Evolutionary conservation across 305 asterid species (phyloP).

Genomic region (Nicotiana rustica): DNA sequence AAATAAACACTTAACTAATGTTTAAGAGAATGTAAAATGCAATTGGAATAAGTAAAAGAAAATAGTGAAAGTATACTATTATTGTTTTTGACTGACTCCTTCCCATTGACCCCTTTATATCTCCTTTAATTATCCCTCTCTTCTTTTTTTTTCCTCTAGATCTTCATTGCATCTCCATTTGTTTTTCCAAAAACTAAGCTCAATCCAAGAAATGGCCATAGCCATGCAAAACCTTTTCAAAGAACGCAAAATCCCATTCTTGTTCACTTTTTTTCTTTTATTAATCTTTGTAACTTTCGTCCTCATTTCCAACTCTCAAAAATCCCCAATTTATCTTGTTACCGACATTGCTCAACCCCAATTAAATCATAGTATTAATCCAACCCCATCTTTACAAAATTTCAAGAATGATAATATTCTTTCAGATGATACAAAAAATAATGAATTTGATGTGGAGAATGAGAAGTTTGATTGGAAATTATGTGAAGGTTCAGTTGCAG

Average conservation of each 20-base stretch:
- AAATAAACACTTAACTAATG: no score
- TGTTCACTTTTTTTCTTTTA: conserved; percentile 65
- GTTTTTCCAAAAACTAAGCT: background rate
- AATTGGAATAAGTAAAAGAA: no score
- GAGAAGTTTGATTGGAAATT: conserved; percentile 53
- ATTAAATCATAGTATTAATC: background rate
- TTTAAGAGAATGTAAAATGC: no score
- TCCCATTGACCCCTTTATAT: no score
- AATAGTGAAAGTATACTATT: no score
- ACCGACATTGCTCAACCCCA: conserved; percentile 41
- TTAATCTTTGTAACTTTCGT: conserved; percentile 63
- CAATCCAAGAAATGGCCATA: conserved; percentile 50
- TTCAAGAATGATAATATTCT: background rate
- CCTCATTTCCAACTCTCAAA: conserved; percentile 71
- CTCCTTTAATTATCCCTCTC: background rate
- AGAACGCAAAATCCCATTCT: conserved; percentile 60
- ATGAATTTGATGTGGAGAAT: background rate
- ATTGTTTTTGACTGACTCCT: background rate
- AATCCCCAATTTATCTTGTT: conserved; percentile 51
- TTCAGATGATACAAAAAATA: background rate
- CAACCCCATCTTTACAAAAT: background rate
- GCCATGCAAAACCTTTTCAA: conserved; percentile 58
- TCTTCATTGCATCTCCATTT: conserved; percentile 5
- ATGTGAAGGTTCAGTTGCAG: conserved; percentile 53
- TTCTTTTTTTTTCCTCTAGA: background rate